These are phyloP conservation scores for Ensete ventricosum DNA, from an alignment of 176 grass and related monocot species.

Conservation along the genomic window DNA sequence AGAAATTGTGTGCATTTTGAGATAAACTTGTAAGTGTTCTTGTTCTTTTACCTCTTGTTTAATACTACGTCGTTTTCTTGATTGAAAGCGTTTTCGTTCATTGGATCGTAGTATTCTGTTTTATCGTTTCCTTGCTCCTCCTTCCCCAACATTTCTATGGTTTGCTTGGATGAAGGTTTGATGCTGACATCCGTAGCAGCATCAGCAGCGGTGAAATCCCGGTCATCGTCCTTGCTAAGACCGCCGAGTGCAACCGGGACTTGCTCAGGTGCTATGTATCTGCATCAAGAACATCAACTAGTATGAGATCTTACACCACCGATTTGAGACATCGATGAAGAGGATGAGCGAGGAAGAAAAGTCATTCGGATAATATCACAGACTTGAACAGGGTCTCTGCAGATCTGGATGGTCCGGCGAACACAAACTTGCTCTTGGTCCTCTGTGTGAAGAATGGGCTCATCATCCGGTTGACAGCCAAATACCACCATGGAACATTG, in stretches of 20 bases:
- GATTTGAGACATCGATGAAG: background rate
- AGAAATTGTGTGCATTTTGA: too few species aligned
- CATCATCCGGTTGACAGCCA: slow-evolving; percentile 6
- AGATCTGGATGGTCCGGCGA: background rate
- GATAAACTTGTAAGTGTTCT: too few species aligned
- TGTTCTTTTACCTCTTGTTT: too few species aligned
- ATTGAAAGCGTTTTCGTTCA: too few species aligned
- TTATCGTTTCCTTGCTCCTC: too few species aligned
- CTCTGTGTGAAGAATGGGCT: slow-evolving; percentile 13
- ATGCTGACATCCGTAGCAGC: background rate
- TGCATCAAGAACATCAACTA: background rate
- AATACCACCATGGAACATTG: slow-evolving; percentile 13
- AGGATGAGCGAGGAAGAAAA: too few species aligned
- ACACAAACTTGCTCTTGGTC: slow-evolving; percentile 14
- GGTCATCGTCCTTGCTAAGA: slow-evolving; percentile 5
- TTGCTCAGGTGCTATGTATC: slow-evolving; percentile 5
- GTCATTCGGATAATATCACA: background rate
- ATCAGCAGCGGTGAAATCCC: slow-evolving; percentile 5
- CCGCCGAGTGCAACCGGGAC: background rate
- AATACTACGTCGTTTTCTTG: too few species aligned
- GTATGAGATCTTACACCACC: background rate
- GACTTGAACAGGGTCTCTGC: slow-evolving; percentile 8
- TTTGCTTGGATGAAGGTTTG: background rate
- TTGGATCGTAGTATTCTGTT: too few species aligned
- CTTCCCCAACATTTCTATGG: too few species aligned